Base-by-base conservation (phyloP, 768 basidiomycete genomes). In the Podaxis pistillaris region DNA sequence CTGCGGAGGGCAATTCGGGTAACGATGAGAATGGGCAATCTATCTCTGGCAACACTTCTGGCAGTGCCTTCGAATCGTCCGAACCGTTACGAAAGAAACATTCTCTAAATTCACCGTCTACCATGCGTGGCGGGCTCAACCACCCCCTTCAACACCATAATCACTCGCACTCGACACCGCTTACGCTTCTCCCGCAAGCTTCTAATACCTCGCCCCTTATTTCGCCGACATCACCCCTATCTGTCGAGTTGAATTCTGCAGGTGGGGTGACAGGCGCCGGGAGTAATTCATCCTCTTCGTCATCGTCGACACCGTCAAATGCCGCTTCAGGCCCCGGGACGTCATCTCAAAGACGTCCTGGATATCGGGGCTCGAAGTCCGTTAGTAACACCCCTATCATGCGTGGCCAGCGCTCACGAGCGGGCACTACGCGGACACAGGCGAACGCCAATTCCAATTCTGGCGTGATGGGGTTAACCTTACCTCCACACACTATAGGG, bases 71-170 rank as follows among this genome's bases (percentile, higher is more conserved):
- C 44, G 60, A 62, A 22, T 19, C 58, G 3, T 51, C 52, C 6
- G 60, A 62, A 37, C 60, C 60, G 4, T 17, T 55, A 12, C 41
- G 60, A n/a, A 62, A 62, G 19, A 62, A 62, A 28, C 60, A 62
- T 30, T 19, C 28, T 6, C 12, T 33, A 2, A 46, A 37, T 47
- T 55, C 53, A 15, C 53, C 60, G 4, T 36, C 53, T 2, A 22
- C 60, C 19, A 30, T 36, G 41, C 53, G 53, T 17, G 60, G 53
- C 8, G 60, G 52, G 13, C 17, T 33, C 13, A 55, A 62, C 17
- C 44, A 44, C 8, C 44, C 52, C 2, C 33, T 19, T 8, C 52
- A 55, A 36, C 38, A 53, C 17, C 49, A 49, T 1, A 46, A 52
- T 13, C 57, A 58, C 36, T 13, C 36, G 33, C 57, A 58, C 36